Evolutionary conservation across 2,329 filamentous ascomycete genomes (phyloP), one percentile per base, ranked within the genome.

Genomic region (Lecanicillium sp.): DNA sequence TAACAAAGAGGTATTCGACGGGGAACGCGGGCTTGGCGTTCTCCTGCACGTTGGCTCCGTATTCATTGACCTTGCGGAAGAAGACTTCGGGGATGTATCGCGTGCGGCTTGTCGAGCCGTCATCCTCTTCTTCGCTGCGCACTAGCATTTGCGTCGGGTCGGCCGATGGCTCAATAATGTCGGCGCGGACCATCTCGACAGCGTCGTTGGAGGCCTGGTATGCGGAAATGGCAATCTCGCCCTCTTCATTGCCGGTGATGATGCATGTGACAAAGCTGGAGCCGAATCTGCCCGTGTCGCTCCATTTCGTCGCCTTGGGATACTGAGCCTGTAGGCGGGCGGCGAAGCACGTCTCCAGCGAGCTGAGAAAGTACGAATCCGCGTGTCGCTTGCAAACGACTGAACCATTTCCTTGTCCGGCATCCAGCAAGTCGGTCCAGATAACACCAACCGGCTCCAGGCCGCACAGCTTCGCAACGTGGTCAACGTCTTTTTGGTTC

Each of bases 31-130:
- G 93, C 63, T 96, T 97, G 20, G 93, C 93, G 58, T 95, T 97
- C 66, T 97, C 89, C 64, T 96, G 93, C 7, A 97, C 93, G 57
- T 91, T 95, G 54, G 86, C 88, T 27, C 90, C 90, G 62, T 98
- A 95, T 65, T 98, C 91, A 66, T 98, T 98, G 67, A 95, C 89
- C 57, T 81, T 84, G 52, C 91, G 83, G 70, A 94, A 98, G 68
- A 97, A 98, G 4, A 98, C 91, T 61, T 98, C 93, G 1, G 93
- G 93, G 19, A 98, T 95, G 62, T 98, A 98, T 58, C 90, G 80
- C 20, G 85, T 83, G 48, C 81, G 82, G 63, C 78, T 84, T 42
- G 68, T 73, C 48, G 71, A 81, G 56, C 73, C 81, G 54, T 90
- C 85, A 44, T 90, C 86, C 57, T 96, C 90, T 51, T 91, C 87